Conservation (phyloP, 108 stramenopile species). For the Skeletonema menzelii region DNA sequence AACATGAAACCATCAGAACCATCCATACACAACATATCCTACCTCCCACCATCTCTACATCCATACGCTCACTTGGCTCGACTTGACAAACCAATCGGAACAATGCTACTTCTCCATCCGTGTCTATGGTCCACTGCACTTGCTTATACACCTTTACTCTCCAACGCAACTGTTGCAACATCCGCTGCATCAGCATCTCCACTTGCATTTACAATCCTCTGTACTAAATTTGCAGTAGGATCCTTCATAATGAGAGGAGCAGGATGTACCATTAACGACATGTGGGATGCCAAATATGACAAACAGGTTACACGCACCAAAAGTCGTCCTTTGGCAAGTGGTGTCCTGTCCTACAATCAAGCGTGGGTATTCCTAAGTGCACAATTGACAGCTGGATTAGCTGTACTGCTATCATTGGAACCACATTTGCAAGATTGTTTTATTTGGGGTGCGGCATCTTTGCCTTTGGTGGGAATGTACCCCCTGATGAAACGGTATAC, state of each 20-base stretch:
- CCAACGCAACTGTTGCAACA: not conserved
- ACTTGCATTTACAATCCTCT: slow-evolving; percentile 45
- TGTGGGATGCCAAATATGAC: slow-evolving; percentile 96
- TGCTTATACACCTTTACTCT: slow-evolving; percentile 42
- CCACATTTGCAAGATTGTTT: slow-evolving; percentile 64
- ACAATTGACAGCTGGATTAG: slow-evolving; percentile 87
- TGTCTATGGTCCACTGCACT: slow-evolving; percentile 82
- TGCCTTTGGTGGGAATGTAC: slow-evolving; percentile 92
- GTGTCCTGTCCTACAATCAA: slow-evolving; percentile 61
- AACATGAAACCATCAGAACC: slow-evolving; percentile 11
- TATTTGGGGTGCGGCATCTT: slow-evolving; percentile 82
- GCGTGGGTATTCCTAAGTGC: slow-evolving; percentile 82
- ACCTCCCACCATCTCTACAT: slow-evolving; percentile 42
- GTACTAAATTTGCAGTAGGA: slow-evolving; percentile 74
- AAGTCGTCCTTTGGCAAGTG: slow-evolving; percentile 87
- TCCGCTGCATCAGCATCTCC: not conserved
- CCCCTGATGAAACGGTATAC: slow-evolving; percentile 96
- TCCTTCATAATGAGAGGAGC: slow-evolving; percentile 95
- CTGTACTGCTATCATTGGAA: slow-evolving; percentile 80
- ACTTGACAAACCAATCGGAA: slow-evolving; percentile 89
- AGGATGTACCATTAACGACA: slow-evolving; percentile 98
- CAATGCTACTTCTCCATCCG: slow-evolving; percentile 83
- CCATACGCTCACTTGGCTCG: slow-evolving; percentile 84
- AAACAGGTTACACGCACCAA: slow-evolving; percentile 84
- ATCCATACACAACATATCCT: slow-evolving; percentile 41